Base-by-base conservation (phyloP, 768 basidiomycete genomes). In the Boletus subparvulus region DNA sequence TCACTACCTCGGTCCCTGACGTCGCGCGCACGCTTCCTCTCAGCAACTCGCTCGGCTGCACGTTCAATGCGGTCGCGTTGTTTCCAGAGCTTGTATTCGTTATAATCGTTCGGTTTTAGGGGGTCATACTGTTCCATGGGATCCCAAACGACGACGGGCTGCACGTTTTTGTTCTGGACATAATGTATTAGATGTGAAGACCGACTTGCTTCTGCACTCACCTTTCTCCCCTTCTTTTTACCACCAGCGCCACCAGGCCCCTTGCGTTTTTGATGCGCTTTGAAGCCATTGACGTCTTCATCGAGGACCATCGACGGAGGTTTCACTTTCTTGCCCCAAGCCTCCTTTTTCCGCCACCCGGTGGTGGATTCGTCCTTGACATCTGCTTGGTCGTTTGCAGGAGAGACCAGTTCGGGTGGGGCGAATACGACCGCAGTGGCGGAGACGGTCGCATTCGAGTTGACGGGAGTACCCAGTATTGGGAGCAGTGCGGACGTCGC, bases 271-370 rank as follows among this genome's bases (percentile, higher is more conserved):
- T 81, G 83, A 12, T 78, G 76, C 13, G 79, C 65, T 64, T 84
- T 88, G 72, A 88, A 94, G 1, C 92, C 92, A 55, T 94, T 94
- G 60, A 94, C 78, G 59, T 94, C 90, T 57, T 94, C 92, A 58
- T 94, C 92, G 11, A 94, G 81, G 21, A 93, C 78, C 90, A 94
- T 93, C 1, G 89, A 89, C 3, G 92, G 92, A 16, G 92, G 92
- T 64, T 92, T 92, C 67, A 93, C 86, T 69, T 92, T 92, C 74
- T 87, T 90, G 42, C 88, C 88, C 92, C 92, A 92, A 61, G 86
- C 85, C 60, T 85, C 82, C 47, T 73, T 65, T 61, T 77, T 70
- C 17, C 78, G 73, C 61, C 78, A 73, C n/a, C 74, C 49, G 4
- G 73, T 54, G 39, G 65, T 57, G 16, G 71, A 60, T 44, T 69